Base-by-base conservation (phyloP, 176 grass and related monocot species). In the Triticum timopheevii region DNA sequence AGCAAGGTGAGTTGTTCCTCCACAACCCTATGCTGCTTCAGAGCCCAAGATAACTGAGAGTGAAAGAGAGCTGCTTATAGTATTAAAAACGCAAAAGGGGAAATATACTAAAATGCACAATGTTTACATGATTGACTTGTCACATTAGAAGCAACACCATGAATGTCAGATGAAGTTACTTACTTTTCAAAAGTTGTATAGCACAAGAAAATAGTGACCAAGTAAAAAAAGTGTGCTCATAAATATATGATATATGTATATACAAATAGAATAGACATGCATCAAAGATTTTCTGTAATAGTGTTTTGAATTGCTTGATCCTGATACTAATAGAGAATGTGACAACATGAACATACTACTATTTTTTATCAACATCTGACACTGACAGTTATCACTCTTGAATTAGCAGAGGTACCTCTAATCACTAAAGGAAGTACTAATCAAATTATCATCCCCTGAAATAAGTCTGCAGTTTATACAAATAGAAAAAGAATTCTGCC, bases 61-160 rank as follows among this genome's bases (percentile, higher is more conserved):
- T 59, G 17, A 59, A 59, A 59, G 54, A 22, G 7, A 59, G 20
- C 54, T 22, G 19, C 19, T 22, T 59, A 59, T 27, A 61, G 65
- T 38, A 69, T 7, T 50, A 40, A 54, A 87, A 30, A 5, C 24
- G 63, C n/a, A 40, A 27, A 67, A 47, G 28, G 76, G 50, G 20
- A 38, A 42, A 76, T 82, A 10, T 49, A 76, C 16, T 44, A 22
- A 34, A 75, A 82, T 82, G 31, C 27, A 83, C 11, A 52, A 19
- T 40, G 31, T 54, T 68, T 69, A 25, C 77, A 76, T 69, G 24
- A 69, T 77, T 77, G 61, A 85, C 42, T 38, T 19, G 83, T 84
- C 70, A 84, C 58, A 23, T 77, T 54, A 49, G 12, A 85, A 66
- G 61, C 40, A 49, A 66, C 62, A 52, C 15, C 42, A 56, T 65